Base-by-base conservation (phyloP, 2,329 filamentous ascomycete genomes). In the Geosmithia flava region DNA sequence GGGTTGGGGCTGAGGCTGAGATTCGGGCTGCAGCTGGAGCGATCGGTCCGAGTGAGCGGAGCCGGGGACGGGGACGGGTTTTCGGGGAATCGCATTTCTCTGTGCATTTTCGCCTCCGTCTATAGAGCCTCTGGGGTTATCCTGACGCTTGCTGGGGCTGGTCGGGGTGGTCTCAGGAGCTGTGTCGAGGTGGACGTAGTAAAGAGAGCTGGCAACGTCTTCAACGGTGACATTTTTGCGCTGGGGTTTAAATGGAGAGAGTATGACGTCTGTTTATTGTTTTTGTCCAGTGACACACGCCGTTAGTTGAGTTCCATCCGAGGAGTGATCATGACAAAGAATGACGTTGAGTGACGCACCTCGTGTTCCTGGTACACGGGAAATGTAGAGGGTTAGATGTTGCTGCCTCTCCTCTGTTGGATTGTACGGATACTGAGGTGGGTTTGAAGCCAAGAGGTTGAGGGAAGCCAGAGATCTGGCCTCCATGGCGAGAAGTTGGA, bases 191-290 rank as follows among this genome's bases (percentile, higher is more conserved):
- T 97, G 91, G 47, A 96, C 71, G 61, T 93, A 97, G 67, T 97
- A 98, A 5, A 98, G 74, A 15, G 85, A 95, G 57, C 81, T 87
- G 49, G 84, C 80, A 45, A 98, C 83, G 60, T 96, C 91, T 61
- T 90, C 83, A 43, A 79, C 82, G 0, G 88, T 94, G 53, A 98
- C 87, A 51, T 88, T 91, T 62, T 93, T 95, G 42, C 84, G 75
- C 47, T 86, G 82, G 2, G 93, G 93, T 61, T 95, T 95, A 53
- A 93, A 76, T 1, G 93, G 87, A 1, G 91, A 94, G 44, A 98
- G 79, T 56, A 96, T 94, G 49, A 96, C 77, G 73, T 96, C 91
- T 93, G 20, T 46, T 11, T 37, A 3, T 13, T 13, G 29, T n/a
- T 48, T 48, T 54, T 51, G 54, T 51, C 54, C 39, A 50, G 49